phyloP scores from a whole-genome alignment of 1,284 basidiomycete genomes.

The Vanrija sp. region DNA sequence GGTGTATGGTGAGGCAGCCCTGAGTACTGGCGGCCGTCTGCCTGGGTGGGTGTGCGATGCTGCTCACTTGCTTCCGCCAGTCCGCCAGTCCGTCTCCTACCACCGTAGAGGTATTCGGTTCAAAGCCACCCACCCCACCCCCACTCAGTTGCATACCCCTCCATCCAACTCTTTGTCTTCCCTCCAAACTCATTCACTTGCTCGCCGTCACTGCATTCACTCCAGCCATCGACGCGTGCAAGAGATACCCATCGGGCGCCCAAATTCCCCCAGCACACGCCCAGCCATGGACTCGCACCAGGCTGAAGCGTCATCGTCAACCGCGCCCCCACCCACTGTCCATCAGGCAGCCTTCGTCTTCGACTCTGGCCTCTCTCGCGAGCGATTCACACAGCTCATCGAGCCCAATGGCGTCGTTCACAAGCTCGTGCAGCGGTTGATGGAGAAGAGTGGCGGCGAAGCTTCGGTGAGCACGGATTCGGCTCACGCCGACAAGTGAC shows the following conservation, averaged over 20 bases:
- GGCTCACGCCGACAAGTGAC: neutral
- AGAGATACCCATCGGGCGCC: neutral
- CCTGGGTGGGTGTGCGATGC: too few species aligned
- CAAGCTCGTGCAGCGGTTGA: slow-evolving; percentile 37
- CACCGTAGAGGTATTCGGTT: too few species aligned
- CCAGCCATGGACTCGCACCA: slow-evolving; percentile 22
- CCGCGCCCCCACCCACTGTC: slow-evolving; percentile 8
- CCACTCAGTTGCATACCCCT: too few species aligned
- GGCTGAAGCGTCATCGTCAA: slow-evolving; percentile 36
- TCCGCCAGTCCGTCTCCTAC: too few species aligned
- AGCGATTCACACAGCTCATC: slow-evolving; percentile 34
- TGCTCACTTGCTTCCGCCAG: too few species aligned
- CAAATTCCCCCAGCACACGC: neutral
- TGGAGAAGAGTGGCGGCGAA: slow-evolving; percentile 40
- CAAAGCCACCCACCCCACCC: too few species aligned
- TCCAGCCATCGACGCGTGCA: neutral
- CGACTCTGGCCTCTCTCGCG: slow-evolving; percentile 32
- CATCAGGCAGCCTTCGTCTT: slow-evolving; percentile 38
- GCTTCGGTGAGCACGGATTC: slow-evolving; percentile 24
- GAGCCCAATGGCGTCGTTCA: slow-evolving; percentile 38
- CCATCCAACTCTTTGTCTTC: neutral
- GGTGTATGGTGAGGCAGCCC: too few species aligned
- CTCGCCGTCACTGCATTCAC: neutral
- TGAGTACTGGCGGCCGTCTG: too few species aligned
- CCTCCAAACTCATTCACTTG: neutral